Percentiles rank a stretch among this genome's conserved stretches.
Conservation (phyloP, 495 filamentous ascomycete genomes). For the Neurospora tetraspora region DNA sequence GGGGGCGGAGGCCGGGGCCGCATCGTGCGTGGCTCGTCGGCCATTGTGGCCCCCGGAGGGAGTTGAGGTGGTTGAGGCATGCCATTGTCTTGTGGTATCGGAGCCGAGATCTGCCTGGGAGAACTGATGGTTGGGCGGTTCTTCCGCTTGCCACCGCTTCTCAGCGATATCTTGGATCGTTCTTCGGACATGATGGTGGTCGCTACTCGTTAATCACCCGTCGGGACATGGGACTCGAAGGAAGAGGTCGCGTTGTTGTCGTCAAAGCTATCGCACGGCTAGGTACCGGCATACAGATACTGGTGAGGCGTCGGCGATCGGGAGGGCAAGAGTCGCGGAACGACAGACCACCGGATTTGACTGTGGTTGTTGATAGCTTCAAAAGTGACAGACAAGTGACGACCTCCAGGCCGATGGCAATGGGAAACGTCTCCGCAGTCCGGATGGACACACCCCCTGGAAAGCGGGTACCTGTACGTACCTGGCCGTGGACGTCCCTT, state of each 20-base stretch:
- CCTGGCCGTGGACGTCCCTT: background rate
- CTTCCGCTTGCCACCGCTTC: conserved; percentile 67
- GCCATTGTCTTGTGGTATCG: conserved; percentile 38
- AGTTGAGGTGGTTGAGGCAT: conserved; percentile 23
- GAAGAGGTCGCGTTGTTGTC: background rate
- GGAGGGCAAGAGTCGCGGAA: background rate
- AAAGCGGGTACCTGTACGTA: background rate
- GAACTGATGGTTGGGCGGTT: conserved; percentile 69
- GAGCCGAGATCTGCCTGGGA: conserved; percentile 68
- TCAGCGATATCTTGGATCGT: conserved; percentile 71
- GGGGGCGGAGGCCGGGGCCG: conserved; percentile 34
- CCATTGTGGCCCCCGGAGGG: conserved; percentile 22
- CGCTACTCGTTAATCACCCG: background rate
- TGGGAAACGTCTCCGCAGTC: background rate
- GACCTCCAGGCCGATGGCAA: background rate
- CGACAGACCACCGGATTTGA: background rate
- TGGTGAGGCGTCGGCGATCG: background rate
- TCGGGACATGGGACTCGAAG: background rate
- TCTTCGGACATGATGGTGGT: conserved; percentile 46
- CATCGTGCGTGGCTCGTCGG: conserved; percentile 21
- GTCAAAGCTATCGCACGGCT: background rate
- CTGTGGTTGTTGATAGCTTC: background rate
- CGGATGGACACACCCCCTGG: background rate
- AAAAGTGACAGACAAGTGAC: background rate
- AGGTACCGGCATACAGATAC: background rate